Conservation (phyloP, 768 basidiomycete species). For the Russula abietina region DNA sequence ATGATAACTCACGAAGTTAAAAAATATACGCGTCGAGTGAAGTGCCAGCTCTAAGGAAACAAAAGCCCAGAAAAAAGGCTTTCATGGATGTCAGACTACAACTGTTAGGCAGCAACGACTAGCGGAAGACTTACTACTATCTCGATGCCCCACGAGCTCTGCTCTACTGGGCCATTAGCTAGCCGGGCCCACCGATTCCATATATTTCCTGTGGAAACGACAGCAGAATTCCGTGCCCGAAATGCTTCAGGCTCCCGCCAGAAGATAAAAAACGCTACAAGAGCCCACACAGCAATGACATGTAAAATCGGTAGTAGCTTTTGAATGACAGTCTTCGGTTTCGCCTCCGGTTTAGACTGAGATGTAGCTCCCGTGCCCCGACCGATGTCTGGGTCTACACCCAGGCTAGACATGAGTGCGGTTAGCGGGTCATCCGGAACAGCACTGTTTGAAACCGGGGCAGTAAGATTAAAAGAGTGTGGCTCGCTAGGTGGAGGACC, state of each 20-base stretch:
- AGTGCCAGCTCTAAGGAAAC: conserved; percentile 63
- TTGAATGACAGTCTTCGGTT: conserved; percentile 43
- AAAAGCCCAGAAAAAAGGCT: conserved; percentile 85
- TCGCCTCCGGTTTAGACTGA: conserved; percentile 21
- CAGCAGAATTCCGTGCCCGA: conserved; percentile 34
- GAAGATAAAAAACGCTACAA: conserved; percentile 64
- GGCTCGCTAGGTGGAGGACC: conserved; percentile 13
- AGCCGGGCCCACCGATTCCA: conserved; percentile 66
- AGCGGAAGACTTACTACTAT: conserved; percentile 43
- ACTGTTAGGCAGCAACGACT: not conserved
- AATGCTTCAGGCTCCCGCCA: conserved; percentile 56
- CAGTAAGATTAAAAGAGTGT: conserved; percentile 6
- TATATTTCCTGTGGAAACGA: conserved; percentile 31
- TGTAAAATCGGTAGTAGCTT: conserved; percentile 64
- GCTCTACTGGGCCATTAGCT: conserved; percentile 34
- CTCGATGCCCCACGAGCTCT: conserved; percentile 43
- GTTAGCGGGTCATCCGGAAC: conserved; percentile 31
- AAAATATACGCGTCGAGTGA: conserved; percentile 68
- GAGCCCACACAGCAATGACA: conserved; percentile 52
- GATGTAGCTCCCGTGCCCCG: conserved; percentile 2
- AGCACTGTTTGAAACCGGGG: not conserved
- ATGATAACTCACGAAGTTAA: conserved; percentile 50
- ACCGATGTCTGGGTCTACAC: conserved; percentile 18
- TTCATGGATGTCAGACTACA: conserved; percentile 7
- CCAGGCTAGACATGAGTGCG: conserved; percentile 32